phyloP scores from a whole-genome alignment of 306 rosid species.

The Begonia masoniana region DNA sequence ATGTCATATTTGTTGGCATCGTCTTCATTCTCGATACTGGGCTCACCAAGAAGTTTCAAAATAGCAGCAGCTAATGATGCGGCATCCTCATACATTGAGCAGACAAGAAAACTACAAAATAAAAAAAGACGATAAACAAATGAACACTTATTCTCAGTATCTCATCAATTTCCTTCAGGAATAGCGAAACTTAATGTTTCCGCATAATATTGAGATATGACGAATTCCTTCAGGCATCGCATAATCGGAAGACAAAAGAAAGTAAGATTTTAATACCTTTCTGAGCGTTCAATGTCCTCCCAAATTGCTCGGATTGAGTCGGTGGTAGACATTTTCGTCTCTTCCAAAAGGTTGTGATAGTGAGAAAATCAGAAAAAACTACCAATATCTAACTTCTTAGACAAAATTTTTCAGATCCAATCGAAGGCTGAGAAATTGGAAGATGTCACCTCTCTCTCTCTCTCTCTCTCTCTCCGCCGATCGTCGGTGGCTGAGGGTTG shows the following conservation, averaged over 20 bases:
- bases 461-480: not conserved
- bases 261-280: slow-evolving; percentile 29
- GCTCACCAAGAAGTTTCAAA: slow-evolving; percentile 25
- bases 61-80: slow-evolving; percentile 46
- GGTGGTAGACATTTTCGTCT: not conserved
- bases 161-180: no score
- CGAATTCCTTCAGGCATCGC: no score
- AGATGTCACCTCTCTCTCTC: not conserved
- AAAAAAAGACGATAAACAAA: not conserved
- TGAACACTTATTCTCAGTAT: not conserved
- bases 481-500: not conserved
- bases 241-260: not conserved
- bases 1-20: slow-evolving; percentile 19
- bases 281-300: slow-evolving; percentile 58
- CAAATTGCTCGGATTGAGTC: slow-evolving; percentile 20
- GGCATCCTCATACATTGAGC: slow-evolving; percentile 60
- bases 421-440: not conserved
- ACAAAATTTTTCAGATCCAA: not conserved
- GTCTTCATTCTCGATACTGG: not conserved
- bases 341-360: not conserved
- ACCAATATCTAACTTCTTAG: not conserved
- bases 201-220: no score
- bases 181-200: no score
- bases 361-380: not conserved
- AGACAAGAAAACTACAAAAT: slow-evolving; percentile 56